Evolutionary conservation across 352 stramenopile genomes (phyloP), one percentile per base, ranked within the genome.

Genomic region (Phytopythium litorale): DNA sequence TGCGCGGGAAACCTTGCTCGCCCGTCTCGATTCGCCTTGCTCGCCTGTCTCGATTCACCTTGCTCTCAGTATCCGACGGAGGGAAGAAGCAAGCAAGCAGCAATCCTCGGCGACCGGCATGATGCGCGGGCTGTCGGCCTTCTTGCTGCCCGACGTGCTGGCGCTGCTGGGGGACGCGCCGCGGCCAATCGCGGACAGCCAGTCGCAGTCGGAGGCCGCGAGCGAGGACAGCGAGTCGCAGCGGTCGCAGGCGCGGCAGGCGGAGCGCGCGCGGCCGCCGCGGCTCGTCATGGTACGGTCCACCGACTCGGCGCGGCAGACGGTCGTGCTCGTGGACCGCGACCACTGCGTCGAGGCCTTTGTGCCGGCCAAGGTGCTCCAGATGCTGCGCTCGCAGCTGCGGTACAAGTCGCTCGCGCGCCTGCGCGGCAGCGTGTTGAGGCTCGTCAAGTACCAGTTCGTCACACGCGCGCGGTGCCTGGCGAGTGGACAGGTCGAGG

Each of bases 171-270:
- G 75, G 0, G 57, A 62, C 1, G 25, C 4, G 21, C 28, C 11
- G 32, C 2, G 15, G 11, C n/a, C 3, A 0, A 15, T 51, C 40
- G 19, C 58, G 19, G 71, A 83, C 56, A 78, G 65, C 62, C 77
- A 77, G 21, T 75, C 64, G 18, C 77, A 77, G 21, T 75, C 64
- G 18, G 63, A 73, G 54, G 69, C 72, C 42, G 40, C 68, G 38
- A 87, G 76, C 49, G 78, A 91, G 57, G 75, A 88, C 16, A 89
- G 71, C 56, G 79, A 88, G 68, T 84, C 81, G 28, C 69, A 84
- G 42, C 25, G 37, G 25, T 42, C 54, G 28, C 35, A 52, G 19
- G 8, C 12, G 35, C 33, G 35, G 23, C n/a, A 55, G 7, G 23
- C 42, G 7, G 45, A 32, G 28, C 28, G 5, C 28, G 28, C n/a